These are phyloP conservation scores for Aphanocladium album DNA, from an alignment of 2,329 filamentous ascomycete species.

Conservation along the genomic window DNA sequence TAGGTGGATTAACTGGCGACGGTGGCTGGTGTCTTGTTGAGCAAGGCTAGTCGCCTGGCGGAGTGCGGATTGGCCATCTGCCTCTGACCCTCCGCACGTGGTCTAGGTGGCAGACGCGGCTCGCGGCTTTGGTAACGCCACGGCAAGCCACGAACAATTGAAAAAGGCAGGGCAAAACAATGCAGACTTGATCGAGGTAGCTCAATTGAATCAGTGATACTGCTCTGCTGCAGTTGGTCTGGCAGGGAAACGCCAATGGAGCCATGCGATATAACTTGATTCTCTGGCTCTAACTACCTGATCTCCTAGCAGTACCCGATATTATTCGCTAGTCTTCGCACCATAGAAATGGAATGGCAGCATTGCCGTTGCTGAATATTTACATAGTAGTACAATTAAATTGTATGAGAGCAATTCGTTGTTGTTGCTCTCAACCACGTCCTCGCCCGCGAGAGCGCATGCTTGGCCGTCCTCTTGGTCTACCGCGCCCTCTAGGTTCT, in stretches of 20 bases:
- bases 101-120: not conserved
- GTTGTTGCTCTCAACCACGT: not conserved
- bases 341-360: too few species aligned
- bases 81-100: not conserved
- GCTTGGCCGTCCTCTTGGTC: slow-evolving; percentile 19
- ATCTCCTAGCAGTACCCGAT: too few species aligned
- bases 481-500: slow-evolving; percentile 17
- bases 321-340: too few species aligned
- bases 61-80: not conserved
- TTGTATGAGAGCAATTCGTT: not conserved
- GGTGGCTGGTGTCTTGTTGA: not conserved
- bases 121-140: not conserved
- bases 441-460: slow-evolving; percentile 7
- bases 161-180: not conserved
- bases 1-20: not conserved
- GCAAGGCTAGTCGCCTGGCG: not conserved
- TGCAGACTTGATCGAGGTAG: too few species aligned
- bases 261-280: too few species aligned
- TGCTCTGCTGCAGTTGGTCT: too few species aligned
- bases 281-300: too few species aligned
- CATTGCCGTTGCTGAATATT: not conserved
- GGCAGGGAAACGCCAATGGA: too few species aligned
- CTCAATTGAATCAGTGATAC: too few species aligned
- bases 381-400: not conserved
- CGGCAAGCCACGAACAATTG: not conserved